Conservation (phyloP, 192 early-diverging fungal genomes). For the Dissophora globulifera region DNA sequence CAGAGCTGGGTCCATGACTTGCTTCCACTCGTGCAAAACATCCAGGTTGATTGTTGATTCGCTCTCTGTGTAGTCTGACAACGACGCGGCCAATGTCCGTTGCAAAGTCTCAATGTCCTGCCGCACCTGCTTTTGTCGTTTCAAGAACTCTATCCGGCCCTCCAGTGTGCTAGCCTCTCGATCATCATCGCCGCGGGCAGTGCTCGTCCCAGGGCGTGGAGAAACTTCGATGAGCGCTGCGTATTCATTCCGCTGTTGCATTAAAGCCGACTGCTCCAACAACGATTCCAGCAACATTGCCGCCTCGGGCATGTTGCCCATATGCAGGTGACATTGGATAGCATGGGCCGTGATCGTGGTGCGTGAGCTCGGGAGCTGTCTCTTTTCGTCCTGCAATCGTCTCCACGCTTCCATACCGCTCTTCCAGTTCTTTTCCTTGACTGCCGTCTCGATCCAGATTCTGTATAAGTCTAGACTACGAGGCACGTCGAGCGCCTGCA, state of each 20-base stretch:
- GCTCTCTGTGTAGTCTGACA: too few relatives aligned
- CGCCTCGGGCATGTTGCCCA: constrained; percentile 1
- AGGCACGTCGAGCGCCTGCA: constrained; percentile 1
- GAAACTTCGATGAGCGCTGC: neutral
- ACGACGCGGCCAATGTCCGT: neutral
- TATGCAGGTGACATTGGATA: constrained; percentile 12
- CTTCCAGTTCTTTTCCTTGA: constrained; percentile 18
- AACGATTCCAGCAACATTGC: neutral
- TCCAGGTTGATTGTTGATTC: too few relatives aligned
- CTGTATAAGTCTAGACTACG: constrained; percentile 8
- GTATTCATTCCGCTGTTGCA: neutral
- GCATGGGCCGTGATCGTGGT: neutral
- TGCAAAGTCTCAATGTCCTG: neutral
- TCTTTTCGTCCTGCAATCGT: neutral
- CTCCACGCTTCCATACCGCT: constrained; percentile 21
- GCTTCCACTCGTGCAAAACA: constrained; percentile 11
- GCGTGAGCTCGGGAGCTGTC: neutral
- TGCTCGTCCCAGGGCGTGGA: neutral
- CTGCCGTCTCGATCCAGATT: constrained; percentile 13
- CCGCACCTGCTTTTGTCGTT: constrained; percentile 5
- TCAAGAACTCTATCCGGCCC: constrained; percentile 1
- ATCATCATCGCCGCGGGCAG: neutral
- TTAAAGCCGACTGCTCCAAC: neutral
- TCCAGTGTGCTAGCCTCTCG: neutral
- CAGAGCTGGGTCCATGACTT: constrained; percentile 10